Percentiles rank a stretch among this genome's conserved stretches.
Evolutionary conservation across 176 grass and related monocot genomes (phyloP).

Genomic region (Puya raimondii): DNA sequence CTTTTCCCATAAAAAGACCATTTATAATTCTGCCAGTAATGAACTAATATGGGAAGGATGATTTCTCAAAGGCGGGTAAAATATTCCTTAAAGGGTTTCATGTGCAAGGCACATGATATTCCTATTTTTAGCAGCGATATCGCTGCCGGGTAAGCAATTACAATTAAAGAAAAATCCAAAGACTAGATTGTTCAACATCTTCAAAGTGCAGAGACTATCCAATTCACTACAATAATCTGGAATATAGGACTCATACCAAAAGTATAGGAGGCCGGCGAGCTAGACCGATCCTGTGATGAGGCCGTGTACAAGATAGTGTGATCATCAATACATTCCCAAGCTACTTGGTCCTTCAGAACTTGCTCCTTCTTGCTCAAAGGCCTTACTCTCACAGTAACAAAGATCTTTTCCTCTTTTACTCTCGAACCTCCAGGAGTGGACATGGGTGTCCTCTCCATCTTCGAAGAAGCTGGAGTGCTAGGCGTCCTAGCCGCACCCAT

Average conservation of each 20-base stretch:
- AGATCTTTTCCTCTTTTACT: constrained; percentile 92
- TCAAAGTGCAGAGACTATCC: no score
- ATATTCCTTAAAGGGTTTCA: no score
- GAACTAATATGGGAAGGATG: neutral
- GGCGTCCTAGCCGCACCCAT: constrained; percentile 51
- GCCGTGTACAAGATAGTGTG: constrained; percentile 69
- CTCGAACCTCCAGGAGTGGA: constrained; percentile 68
- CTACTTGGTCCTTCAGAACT: constrained; percentile 41
- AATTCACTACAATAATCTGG: no score
- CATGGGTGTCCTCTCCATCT: constrained; percentile 53
- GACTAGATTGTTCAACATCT: no score
- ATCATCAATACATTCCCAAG: constrained; percentile 68
- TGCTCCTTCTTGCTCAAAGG: constrained; percentile 77
- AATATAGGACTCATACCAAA: constrained; percentile 44
- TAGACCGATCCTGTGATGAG: constrained; percentile 38
- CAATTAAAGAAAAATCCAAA: constrained; percentile 1
- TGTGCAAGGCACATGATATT: no score
- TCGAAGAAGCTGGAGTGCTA: constrained; percentile 45
- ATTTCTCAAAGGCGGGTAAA: no score
- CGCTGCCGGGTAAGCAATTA: neutral
- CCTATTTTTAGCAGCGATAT: neutral
- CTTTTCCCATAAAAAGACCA: constrained; percentile 3
- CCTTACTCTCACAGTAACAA: constrained; percentile 85
- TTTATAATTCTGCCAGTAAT: constrained; percentile 11
- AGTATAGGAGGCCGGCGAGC: constrained; percentile 49